Conservation (phyloP, 2,329 filamentous ascomycete species). For the Fusarium coicis region DNA sequence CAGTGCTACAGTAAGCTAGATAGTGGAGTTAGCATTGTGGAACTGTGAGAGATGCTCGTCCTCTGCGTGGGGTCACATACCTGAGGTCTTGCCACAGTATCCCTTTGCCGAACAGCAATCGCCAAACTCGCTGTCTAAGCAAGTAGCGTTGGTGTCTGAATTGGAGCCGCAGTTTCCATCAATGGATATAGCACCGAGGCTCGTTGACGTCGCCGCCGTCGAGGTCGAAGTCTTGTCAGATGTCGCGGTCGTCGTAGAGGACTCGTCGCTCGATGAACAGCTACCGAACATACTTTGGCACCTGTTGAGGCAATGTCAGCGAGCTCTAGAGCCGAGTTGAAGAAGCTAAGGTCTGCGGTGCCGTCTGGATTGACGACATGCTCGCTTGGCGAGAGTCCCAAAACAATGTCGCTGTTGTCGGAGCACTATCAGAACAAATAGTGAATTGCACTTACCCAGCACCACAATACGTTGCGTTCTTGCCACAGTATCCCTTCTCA, state of each 20-base stretch:
- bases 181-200: neutral
- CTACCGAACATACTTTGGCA: neutral
- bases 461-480: neutral
- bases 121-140: neutral
- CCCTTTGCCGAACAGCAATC: neutral
- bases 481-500: neutral
- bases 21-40: neutral
- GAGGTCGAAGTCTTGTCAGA: neutral
- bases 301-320: neutral
- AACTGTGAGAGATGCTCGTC: neutral
- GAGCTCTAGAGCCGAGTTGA: rapidly evolving
- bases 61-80: neutral
- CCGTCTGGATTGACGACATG: neutral
- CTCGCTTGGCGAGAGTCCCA: neutral
- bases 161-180: neutral
- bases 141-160: neutral
- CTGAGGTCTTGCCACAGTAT: neutral
- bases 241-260: neutral
- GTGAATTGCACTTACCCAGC: neutral
- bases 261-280: neutral
- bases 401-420: rapidly evolving
- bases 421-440: rapidly evolving
- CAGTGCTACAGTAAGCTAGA: neutral
- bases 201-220: neutral
- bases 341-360: neutral